Evolutionary conservation across 208 protist species (phyloP), one percentile per base, ranked within the genome.

Genomic region (Trypanosoma caninum): DNA sequence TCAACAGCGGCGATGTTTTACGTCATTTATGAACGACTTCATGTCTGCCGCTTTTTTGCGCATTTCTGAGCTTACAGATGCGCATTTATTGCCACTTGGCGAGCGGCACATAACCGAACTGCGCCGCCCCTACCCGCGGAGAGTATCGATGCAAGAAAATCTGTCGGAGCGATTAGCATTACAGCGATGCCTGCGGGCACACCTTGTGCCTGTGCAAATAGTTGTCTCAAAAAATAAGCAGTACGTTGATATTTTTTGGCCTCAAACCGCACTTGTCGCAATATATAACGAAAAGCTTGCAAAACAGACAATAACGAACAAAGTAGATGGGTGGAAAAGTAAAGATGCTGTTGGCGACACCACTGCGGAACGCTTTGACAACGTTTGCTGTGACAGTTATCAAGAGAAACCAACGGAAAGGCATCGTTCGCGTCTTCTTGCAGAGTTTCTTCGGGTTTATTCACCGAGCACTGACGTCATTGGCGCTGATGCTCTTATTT

Each of bases 381-480:
- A n/a, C n/a, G n/a, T n/a, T n/a, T n/a, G n/a, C n/a, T n/a, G n/a
- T n/a, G n/a, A n/a, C n/a, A n/a, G n/a, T n/a, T n/a, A n/a, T n/a
- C n/a, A n/a, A n/a, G n/a, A n/a, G n/a, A n/a, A n/a, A n/a, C n/a
- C n/a, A n/a, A n/a, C n/a, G n/a, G 27, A 62, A 4, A 42, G 69
- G 37, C 68, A 75, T 40, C 72, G 69, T 23, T 84, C 74, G n/a
- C 78, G 75, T 34, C 41, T 74, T 10, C 48, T 94, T 34, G 84
- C 90, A 1, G 84, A 96, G 57, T 93, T 86, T 63, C 69, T 96
- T 56, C 82, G 90, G 3, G 84, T 69, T 9, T 87, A 90, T 65
- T 90, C 90, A 6, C 76, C 87, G 10, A 91, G 82, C 78, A 93
- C 87, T 7, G 90, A 96, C 33, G 87, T 81, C 5, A 75, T 75